phyloP scores from a whole-genome alignment of 108 stramenopile species.

The Cyclostephanos invisitatus region DNA sequence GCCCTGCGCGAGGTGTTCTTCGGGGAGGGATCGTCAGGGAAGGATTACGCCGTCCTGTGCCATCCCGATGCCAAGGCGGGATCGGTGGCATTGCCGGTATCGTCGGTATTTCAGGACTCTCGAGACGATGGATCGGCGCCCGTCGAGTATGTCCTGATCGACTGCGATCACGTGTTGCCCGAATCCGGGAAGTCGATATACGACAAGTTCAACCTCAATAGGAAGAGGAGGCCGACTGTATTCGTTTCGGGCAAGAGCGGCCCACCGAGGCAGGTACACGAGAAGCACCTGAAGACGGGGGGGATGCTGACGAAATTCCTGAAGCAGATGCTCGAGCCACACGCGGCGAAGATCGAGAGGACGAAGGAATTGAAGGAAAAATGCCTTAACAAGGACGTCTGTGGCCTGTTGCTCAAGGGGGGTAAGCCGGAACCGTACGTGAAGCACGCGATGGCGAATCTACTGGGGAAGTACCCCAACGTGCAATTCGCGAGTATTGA shows the following conservation, averaged over 20 bases:
- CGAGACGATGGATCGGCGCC: constrained; percentile 63
- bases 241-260: constrained; percentile 80
- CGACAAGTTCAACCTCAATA: constrained; percentile 75
- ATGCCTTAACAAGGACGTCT: constrained; percentile 79
- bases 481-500: constrained; percentile 82
- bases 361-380: constrained; percentile 81
- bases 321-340: constrained; percentile 70
- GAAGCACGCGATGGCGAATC: constrained; percentile 79
- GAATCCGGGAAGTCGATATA: constrained; percentile 70
- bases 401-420: constrained; percentile 80
- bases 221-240: constrained; percentile 73
- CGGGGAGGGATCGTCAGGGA: constrained; percentile 65
- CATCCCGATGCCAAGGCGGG: constrained; percentile 52
- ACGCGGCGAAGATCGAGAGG: constrained; percentile 87
- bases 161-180: constrained; percentile 71
- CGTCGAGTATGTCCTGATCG: constrained; percentile 72
- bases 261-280: constrained; percentile 77
- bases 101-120: constrained; percentile 79
- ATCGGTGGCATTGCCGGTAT: constrained; percentile 55
- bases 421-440: constrained; percentile 70
- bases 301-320: constrained; percentile 76
- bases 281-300: constrained; percentile 82
- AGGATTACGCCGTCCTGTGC: constrained; percentile 79
- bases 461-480: constrained; percentile 71
- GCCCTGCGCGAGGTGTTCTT: constrained; percentile 83